Evolutionary conservation across 495 filamentous ascomycete genomes (phyloP), one percentile per base, ranked within the genome.

Genomic region (Aspergillus biplanus): DNA sequence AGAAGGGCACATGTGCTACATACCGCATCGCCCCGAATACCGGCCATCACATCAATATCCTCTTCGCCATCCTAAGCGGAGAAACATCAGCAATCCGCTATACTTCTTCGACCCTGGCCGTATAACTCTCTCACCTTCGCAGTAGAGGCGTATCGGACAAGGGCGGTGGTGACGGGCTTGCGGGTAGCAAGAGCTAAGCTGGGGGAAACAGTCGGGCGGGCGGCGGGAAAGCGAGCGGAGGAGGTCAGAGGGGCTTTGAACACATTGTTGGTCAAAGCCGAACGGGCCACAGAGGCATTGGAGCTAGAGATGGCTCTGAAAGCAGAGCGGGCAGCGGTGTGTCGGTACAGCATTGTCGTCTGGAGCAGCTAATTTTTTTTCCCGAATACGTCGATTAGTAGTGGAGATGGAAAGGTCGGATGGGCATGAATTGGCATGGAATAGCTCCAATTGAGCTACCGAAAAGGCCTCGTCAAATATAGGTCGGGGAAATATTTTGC

Each of bases 21-120:
- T 86, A 95, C 93, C 62, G 95, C 56, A 73, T 98, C 94, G 27
- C 80, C 68, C 70, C 82, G 88, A 49, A 97, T 76, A 42, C 87
- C 90, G 52, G 82, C 82, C 72, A 87, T 76, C 79, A 94, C 87
- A 56, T 92, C 86, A 47, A 76, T 71, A 33, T 87, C 82, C 35
- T 73, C 74, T 5, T 67, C 21, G 21, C 21, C 70, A 35, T 58
- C 78, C 62, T 81, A 49, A 49, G 63, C 49, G 11, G 34, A 57
- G 57, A 42, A 33, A 50, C 15, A 33, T 78, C 67, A 78, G 74
- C 71, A 65, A 75, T 70, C 67, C 65, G 16, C 13, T 31, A 56
- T 16, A 32, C 5, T 15, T 7, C 7, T 15, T 31, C 13, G 18
- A n/a, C 7, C 9, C 32, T 27, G 21, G n/a, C 18, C 53, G 11